Conservation (phyloP, 2,329 filamentous ascomycete species). For the Aspergillus pseudonomiae region DNA sequence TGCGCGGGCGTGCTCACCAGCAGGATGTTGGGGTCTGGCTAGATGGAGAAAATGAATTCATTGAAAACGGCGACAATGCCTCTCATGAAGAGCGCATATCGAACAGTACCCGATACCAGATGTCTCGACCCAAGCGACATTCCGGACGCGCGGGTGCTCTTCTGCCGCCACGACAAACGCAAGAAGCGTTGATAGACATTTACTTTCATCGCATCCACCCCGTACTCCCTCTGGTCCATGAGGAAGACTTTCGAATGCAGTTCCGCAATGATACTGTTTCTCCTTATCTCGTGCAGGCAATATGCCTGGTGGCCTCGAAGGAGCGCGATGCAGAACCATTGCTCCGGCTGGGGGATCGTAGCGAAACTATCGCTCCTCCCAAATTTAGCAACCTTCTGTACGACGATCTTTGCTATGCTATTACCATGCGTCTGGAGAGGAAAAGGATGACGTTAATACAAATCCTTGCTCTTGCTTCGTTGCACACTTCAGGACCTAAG, state of each 20-base stretch:
- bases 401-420: slow-evolving; percentile 28
- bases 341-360: slow-evolving; percentile 23
- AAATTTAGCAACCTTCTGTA: slow-evolving; percentile 19
- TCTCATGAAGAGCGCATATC: background rate
- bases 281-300: slow-evolving; percentile 30
- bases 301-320: slow-evolving; percentile 37
- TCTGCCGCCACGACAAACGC: slow-evolving; percentile 18
- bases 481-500: slow-evolving; percentile 35
- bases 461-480: slow-evolving; percentile 33
- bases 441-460: slow-evolving; percentile 31
- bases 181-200: slow-evolving; percentile 31
- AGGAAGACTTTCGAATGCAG: slow-evolving; percentile 24
- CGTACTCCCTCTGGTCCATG: slow-evolving; percentile 33
- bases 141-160: background rate
- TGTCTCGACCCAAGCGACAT: background rate
- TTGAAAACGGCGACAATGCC: background rate
- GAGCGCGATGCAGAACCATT: slow-evolving; percentile 26
- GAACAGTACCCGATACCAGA: background rate
- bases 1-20: slow-evolving; percentile 13
- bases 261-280: slow-evolving; percentile 25
- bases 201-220: slow-evolving; percentile 36
- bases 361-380: background rate
- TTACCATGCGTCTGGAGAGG: slow-evolving; percentile 25
- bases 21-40: slow-evolving; percentile 23
- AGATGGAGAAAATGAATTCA: slow-evolving; percentile 6